Conservation (phyloP, 2,329 filamentous ascomycete species). For the Drechslerella coelobrocha region DNA sequence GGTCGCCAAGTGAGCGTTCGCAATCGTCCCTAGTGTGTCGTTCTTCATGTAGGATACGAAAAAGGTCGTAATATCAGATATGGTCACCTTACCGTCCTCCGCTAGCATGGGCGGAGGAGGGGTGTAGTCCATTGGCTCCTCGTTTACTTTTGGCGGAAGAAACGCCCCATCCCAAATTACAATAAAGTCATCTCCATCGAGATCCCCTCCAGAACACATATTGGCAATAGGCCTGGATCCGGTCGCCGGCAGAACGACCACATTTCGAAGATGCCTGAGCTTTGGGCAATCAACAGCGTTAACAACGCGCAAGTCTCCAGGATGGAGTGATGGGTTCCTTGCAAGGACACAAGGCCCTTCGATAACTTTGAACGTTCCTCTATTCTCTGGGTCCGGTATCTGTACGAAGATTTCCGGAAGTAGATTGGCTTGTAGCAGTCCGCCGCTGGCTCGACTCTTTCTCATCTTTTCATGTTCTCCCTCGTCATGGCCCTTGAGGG, state of each 20-base stretch:
- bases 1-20: slow-evolving; percentile 78
- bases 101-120: slow-evolving; percentile 63
- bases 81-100: slow-evolving; percentile 68
- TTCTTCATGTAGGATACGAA: slow-evolving; percentile 95
- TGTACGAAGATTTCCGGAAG: slow-evolving; percentile 91
- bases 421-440: slow-evolving; percentile 61
- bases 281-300: slow-evolving; percentile 76
- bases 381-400: slow-evolving; percentile 67
- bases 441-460: slow-evolving; percentile 56
- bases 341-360: slow-evolving; percentile 81
- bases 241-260: slow-evolving; percentile 82
- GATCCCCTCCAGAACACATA: slow-evolving; percentile 95
- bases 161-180: slow-evolving; percentile 86
- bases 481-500: slow-evolving; percentile 73
- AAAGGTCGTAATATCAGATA: slow-evolving; percentile 78
- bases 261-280: slow-evolving; percentile 79
- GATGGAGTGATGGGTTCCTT: slow-evolving; percentile 90
- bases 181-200: slow-evolving; percentile 95
- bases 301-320: slow-evolving; percentile 88
- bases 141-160: slow-evolving; percentile 73
- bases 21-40: slow-evolving; percentile 79
- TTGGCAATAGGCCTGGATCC: slow-evolving; percentile 85
- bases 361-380: slow-evolving; percentile 68
- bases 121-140: slow-evolving; percentile 77
- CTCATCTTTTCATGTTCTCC: slow-evolving; percentile 56